Evolutionary conservation across 106 monocot species (phyloP), one percentile per base, ranked within the genome.

Genomic region (Phalaenopsis equestris): DNA sequence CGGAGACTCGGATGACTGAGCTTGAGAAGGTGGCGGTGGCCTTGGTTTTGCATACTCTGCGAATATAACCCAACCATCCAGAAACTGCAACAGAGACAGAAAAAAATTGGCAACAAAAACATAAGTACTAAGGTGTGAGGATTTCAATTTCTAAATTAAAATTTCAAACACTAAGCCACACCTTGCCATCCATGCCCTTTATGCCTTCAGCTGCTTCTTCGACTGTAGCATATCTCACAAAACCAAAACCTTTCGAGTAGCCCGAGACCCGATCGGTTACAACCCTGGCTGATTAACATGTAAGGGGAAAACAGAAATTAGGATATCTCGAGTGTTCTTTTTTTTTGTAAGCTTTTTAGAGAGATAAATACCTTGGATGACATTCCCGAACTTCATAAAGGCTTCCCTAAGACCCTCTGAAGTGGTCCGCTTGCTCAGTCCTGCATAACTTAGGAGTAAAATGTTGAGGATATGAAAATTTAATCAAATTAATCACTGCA

Each of bases 1-100:
- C n/a, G 47, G 75, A 19, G 74, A 55, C 21, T 56, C 8, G 10
- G 75, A 82, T 21, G 65, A 5, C 49, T 82, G 82, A 67, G 24
- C 19, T 18, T 36, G 67, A 36, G 82, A 39, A 19, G 79, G 73
- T 52, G 52, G 17, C n/a, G 73, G 73, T 30, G 84, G 84, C 57
- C 84, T 79, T 16, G 94, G 92, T 67, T 82, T 89, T 5, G 98
- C 94, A 79, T 89, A 98, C 56, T 98, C 98, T 0, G 92, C 98
- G 80, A 98, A 98, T 41, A 98, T 98, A 58, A 98, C 98, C 98
- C 98, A 98, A 45, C 98, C 98, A 86, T 98, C 98, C 6, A 98
- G 82, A 75, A 56, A 84, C 84, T 84, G 84, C 79, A 39, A 72
- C 43, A 70, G 23, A 36, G 30, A 30, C 30, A 36, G 30, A 30